phyloP scores from a whole-genome alignment of 164 flowering plant species.

The Chimonanthus salicifolius region DNA sequence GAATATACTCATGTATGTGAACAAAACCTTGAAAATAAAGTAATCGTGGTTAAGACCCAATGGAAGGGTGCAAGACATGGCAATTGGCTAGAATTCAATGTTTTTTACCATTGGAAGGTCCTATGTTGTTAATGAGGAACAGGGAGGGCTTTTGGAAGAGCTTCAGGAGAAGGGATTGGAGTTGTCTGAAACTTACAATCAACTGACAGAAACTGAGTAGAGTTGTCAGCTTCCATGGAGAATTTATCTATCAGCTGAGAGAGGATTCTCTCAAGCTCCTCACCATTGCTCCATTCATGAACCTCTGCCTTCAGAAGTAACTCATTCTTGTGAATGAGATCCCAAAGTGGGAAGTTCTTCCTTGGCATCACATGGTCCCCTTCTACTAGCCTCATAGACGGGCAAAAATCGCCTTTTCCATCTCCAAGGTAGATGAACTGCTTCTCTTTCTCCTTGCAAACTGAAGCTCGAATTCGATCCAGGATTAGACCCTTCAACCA shows the following conservation, averaged over 20 bases:
- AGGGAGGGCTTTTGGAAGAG: slow-evolving; percentile 12
- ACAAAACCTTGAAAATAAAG: not conserved
- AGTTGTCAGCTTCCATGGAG: not conserved
- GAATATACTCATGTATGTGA: not conserved
- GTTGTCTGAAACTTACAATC: slow-evolving; percentile 14
- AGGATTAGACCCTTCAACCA: slow-evolving; percentile 53
- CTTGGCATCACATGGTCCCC: slow-evolving; percentile 82
- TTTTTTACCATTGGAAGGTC: not conserved
- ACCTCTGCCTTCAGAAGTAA: slow-evolving; percentile 48
- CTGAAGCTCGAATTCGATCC: slow-evolving; percentile 36
- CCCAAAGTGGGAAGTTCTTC: slow-evolving; percentile 57
- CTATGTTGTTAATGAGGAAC: slow-evolving; percentile 11
- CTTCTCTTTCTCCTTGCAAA: slow-evolving; percentile 12
- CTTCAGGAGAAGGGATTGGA: slow-evolving; percentile 14
- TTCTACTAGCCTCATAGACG: slow-evolving; percentile 48
- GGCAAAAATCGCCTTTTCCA: slow-evolving; percentile 77
- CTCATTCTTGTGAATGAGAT: slow-evolving; percentile 32
- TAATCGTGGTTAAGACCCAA: not conserved
- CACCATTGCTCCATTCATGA: slow-evolving; percentile 67
- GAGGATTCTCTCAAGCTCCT: slow-evolving; percentile 50
- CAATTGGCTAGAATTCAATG: not conserved
- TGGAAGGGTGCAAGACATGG: not conserved
- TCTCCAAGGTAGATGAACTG: slow-evolving; percentile 73
- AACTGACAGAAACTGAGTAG: slow-evolving; percentile 5
- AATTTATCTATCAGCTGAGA: slow-evolving; percentile 30